Evolutionary conservation across 441 rosid genomes (phyloP).

Genomic region (Cnidoscolus chayamansa): DNA sequence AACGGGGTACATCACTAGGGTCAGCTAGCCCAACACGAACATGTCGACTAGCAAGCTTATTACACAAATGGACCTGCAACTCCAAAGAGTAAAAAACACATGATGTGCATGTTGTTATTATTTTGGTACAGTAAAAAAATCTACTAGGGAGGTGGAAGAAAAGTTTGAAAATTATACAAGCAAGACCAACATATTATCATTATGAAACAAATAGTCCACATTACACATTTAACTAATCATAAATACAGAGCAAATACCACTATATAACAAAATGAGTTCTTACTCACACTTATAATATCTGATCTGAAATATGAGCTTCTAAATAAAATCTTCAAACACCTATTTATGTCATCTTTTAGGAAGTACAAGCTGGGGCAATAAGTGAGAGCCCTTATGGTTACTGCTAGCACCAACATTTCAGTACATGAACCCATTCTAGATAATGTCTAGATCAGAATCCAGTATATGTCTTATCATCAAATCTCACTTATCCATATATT

Average conservation of each 20-base stretch:
- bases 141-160: not conserved
- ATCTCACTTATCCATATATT: not conserved
- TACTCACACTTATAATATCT: not conserved
- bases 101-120: not conserved
- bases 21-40: constrained; percentile 75
- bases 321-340: not conserved
- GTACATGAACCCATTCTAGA: not conserved
- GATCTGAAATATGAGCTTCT: not conserved
- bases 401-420: not conserved
- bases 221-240: not conserved
- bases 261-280: not conserved
- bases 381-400: not conserved
- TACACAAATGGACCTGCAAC: constrained; percentile 78
- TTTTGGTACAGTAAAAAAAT: not conserved
- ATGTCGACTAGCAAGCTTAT: constrained; percentile 89
- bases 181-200: not conserved
- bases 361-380: not conserved
- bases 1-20: constrained; percentile 75
- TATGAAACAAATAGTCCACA: not conserved
- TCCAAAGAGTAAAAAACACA: constrained; percentile 10
- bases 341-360: not conserved
- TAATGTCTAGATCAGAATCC: not conserved
- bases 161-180: not conserved
- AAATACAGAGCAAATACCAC: not conserved
- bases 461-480: not conserved